phyloP scores from a whole-genome alignment of 768 basidiomycete species.

The Myochromella boudieri region DNA sequence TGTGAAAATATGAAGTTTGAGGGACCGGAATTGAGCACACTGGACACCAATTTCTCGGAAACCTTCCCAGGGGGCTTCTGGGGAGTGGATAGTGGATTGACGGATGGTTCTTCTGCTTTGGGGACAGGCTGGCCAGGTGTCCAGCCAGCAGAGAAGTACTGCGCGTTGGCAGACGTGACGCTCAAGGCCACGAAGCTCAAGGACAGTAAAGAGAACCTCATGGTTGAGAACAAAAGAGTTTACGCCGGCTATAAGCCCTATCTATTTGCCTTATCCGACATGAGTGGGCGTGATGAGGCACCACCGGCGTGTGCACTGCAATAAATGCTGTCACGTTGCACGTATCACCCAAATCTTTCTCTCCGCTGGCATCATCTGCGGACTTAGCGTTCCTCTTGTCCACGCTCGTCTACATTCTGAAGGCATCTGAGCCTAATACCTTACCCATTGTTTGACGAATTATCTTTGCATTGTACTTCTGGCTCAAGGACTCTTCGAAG shows the following conservation, averaged over 20 bases:
- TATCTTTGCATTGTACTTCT: too few relatives aligned
- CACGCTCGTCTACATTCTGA: not conserved
- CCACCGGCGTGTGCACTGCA: not conserved
- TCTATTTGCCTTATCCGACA: not conserved
- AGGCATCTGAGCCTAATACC: too few relatives aligned
- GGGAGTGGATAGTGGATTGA: constrained; percentile 19
- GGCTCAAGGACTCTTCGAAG: too few relatives aligned
- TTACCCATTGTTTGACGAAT: too few relatives aligned
- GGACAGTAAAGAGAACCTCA: constrained; percentile 45
- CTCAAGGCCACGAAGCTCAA: constrained; percentile 36
- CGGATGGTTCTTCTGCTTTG: constrained; percentile 20
- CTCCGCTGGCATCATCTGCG: not conserved
- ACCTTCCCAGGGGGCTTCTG: constrained; percentile 15
- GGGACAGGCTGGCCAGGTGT: constrained; percentile 63
- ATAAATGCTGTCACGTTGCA: not conserved
- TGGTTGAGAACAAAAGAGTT: constrained; percentile 28
- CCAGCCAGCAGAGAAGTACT: constrained; percentile 86
- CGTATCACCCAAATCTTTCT: not conserved
- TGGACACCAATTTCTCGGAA: constrained; percentile 13
- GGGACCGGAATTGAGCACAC: constrained; percentile 51
- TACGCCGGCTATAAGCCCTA: constrained; percentile 6
- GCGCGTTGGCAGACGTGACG: constrained; percentile 46
- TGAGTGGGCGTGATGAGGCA: constrained; percentile 2
- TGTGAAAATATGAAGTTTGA: constrained; percentile 52
- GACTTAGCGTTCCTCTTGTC: not conserved